Base-by-base conservation (phyloP, 768 basidiomycete species). In the Exidia glandulosa region DNA sequence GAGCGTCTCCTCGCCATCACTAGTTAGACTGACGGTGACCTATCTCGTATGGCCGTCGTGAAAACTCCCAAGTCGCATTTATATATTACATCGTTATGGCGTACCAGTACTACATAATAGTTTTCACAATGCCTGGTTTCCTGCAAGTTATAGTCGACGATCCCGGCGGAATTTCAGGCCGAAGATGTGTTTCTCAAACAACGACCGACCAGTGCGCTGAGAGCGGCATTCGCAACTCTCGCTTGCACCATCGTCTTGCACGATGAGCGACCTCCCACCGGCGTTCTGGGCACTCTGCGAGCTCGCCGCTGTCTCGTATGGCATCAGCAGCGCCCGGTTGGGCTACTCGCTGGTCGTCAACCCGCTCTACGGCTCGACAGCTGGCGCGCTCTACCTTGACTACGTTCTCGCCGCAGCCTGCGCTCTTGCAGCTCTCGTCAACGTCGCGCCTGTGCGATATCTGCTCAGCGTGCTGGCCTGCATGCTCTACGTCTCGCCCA, bases 401-500 rank as follows among this genome's bases (percentile, higher is more conserved):
- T 32, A 54, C 19, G 50, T 54, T 29, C 27, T 54, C 16, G 50
- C 30, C 16, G 50, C 50, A 12, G 50, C 16, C 3, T 27, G 27
- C 10, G 30, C 30, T 29, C 10, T 32, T 13, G 50, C 50, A 27
- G 27, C 30, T n/a, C 30, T 54, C 50, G 50, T 54, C 30, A 54
- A 27, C 41, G 41, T 45, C 50, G 50, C 50, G 50, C 50, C 27
- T 25, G 50, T 32, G 19, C 50, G 50, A 25, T 54, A 32, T 13
- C 2, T 71, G 74, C 60, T 68, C 66, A 32, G 68, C 81, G 23
- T 69, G 61, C 72, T 79, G 41, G 78, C 75, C 23, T 58, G 74
- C 9, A 66, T 76, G 31, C 68, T 82, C 34, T 73, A 77, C 56
- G 59, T 73, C 55, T 75, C 82, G 31, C 85, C 89, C 1, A 79